These are phyloP conservation scores for Chalaropsis ovoidea DNA, from an alignment of 2,329 filamentous ascomycete species.

Conservation along the genomic window DNA sequence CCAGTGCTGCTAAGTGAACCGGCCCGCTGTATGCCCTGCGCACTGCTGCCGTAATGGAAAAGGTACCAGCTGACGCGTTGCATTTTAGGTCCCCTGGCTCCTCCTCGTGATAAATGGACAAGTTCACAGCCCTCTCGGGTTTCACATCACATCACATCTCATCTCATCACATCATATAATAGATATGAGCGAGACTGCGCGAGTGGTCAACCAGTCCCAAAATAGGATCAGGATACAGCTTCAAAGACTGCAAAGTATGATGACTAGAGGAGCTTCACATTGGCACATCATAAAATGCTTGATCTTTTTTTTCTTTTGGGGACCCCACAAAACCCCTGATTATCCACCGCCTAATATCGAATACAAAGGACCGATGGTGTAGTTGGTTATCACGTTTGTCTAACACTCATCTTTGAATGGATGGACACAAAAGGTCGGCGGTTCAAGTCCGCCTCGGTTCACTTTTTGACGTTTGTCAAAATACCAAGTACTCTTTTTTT, in stretches of 20 bases:
- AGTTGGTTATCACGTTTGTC: conserved; percentile 18
- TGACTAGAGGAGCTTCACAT: neutral
- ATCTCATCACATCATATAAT: too few species aligned
- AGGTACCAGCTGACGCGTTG: neutral
- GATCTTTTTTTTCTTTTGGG: too few species aligned
- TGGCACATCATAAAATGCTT: too few species aligned
- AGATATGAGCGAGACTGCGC: too few species aligned
- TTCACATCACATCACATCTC: neutral
- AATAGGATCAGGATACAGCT: neutral
- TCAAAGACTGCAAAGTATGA: neutral
- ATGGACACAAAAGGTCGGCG: conserved; percentile 20
- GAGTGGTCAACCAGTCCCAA: neutral
- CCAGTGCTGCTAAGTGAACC: neutral
- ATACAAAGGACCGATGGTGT: conserved; percentile 13
- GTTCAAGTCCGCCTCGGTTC: conserved; percentile 20
- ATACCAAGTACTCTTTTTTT: neutral
- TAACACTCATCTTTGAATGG: neutral
- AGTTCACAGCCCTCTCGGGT: conserved; percentile 6
- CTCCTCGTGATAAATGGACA: neutral
- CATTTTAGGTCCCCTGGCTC: neutral
- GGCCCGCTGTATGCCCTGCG: neutral
- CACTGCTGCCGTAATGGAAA: neutral
- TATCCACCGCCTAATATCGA: neutral
- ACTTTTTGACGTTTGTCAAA: neutral
- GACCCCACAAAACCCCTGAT: neutral